Base-by-base conservation (phyloP, 108 stramenopile genomes). In the Cyclotella sp. region DNA sequence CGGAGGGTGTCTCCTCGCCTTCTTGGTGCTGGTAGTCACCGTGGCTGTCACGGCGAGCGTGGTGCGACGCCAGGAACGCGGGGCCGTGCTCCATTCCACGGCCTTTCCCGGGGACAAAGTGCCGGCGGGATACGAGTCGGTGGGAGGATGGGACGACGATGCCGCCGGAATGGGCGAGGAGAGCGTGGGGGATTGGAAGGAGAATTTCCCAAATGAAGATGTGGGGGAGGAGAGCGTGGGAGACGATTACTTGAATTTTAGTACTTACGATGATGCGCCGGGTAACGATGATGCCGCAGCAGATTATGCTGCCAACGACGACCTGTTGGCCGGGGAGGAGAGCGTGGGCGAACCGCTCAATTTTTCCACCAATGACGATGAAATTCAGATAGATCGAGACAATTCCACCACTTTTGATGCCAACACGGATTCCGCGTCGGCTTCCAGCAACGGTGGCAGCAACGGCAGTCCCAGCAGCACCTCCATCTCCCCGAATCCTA, bases 31-130 rank as follows among this genome's bases (percentile, higher is more conserved):
- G 16, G 18, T 73, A 16, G 45, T 73, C 19, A 57, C 44, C 21
- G 30, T 73, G 21, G 57, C 61, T 39, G 19, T 51, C 12, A 73
- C 52, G 29, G 72, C 49, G 13, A 51, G 27, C 18, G 43, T 40
- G 19, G 52, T 41, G 0, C 30, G 30, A 21, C 28, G 51, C 3
- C 47, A 49, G 8, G 16, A 21, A 15, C n/a, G 21, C 0, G 53
- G 29, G 12, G 30, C 10, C 27, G 7, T 13, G 30, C 7, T n/a
- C 28, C 3, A 15, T 63, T 41, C 39, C 1, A 3, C 30, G 3
- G 39, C 5, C 3, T 15, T 6, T 24, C 21, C 15, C 24, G 61
- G 61, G 2, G 40, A 63, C 40, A 4, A 15, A 12, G 28, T 30
- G 12, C 1, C 39, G 34, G 8, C n/a, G 15, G 30, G 40, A 19